Evolutionary conservation across 257 asterid genomes (phyloP), one percentile per base, ranked within the genome.

Genomic region (Jacaranda copaia): DNA sequence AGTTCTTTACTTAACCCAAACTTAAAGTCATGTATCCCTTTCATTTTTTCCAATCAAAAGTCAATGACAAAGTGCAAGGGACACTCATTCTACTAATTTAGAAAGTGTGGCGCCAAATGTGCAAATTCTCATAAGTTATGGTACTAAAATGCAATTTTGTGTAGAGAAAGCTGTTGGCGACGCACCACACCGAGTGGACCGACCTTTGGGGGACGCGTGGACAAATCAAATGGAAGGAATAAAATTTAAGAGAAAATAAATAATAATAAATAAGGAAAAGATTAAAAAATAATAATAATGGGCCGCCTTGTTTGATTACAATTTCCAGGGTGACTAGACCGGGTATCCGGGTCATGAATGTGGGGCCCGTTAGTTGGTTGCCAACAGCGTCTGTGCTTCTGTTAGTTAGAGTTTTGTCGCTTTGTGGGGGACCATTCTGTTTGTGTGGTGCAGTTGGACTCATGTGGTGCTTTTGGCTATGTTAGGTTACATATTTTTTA

Each of bases 261-360:
- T 13, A 32, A 32, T 5, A 40, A 58, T 40, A 0, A 13, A 4
- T 1, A 13, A 13, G 15, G 4, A 35, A 67, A 67, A 67, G 8
- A 20, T 18, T n/a, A n/a, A 12, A 46, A 25, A 15, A 39, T 15
- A 42, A n/a, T n/a, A n/a, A n/a, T n/a, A 42, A 42, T 42, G 46
- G 67, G 71, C 32, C 32, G 78, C 78, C 76, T 56, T 42, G 45
- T 6, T 5, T 25, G 32, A 25, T 25, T 25, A 25, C 1, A 25
- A 0, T 25, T 25, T 25, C 32, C 1, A 25, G 32, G 32, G 32
- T 52, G 76, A 72, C 77, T 42, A 14, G 60, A 73, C 77, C 66
- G 59, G 58, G 77, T 73, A 49, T 58, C 77, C 66, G 59, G 58
- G 77, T 73, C 77, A 49, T 1, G 25, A 5, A 35, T 39, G 58